These are phyloP conservation scores for Aspergillus sergii DNA, from an alignment of 2,329 filamentous ascomycete genomes.

Conservation along the genomic window DNA sequence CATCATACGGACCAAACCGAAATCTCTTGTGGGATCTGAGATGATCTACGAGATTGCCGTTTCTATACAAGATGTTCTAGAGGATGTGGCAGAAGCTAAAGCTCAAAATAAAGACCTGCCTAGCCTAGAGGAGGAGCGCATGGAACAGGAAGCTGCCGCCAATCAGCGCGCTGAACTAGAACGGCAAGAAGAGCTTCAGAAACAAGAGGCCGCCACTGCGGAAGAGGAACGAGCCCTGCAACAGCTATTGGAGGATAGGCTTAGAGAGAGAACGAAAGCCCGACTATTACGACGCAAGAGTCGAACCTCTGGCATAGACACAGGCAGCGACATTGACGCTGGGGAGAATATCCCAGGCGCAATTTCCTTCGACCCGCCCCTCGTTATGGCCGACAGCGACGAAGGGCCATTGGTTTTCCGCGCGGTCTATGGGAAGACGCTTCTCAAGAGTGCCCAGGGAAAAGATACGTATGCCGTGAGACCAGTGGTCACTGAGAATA, in stretches of 20 bases:
- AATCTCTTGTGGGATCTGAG: slow-evolving; percentile 63
- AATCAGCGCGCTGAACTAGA: slow-evolving; percentile 56
- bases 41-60: slow-evolving; percentile 67
- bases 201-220: slow-evolving; percentile 44
- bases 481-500: slow-evolving; percentile 60
- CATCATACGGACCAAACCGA: slow-evolving; percentile 69
- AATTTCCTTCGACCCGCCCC: slow-evolving; percentile 46
- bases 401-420: slow-evolving; percentile 70
- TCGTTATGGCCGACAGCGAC: slow-evolving; percentile 62
- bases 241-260: slow-evolving; percentile 41
- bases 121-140: slow-evolving; percentile 86
- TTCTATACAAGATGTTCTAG: slow-evolving; percentile 69
- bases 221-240: slow-evolving; percentile 45
- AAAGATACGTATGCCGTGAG: slow-evolving; percentile 70
- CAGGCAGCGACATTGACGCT: slow-evolving; percentile 29
- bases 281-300: slow-evolving; percentile 43
- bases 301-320: slow-evolving; percentile 36
- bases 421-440: slow-evolving; percentile 69
- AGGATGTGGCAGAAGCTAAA: slow-evolving; percentile 80
- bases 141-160: slow-evolving; percentile 74
- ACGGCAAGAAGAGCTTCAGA: slow-evolving; percentile 52
- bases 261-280: slow-evolving; percentile 43
- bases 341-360: slow-evolving; percentile 39
- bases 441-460: slow-evolving; percentile 66
- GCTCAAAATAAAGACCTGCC: slow-evolving; percentile 75